Base-by-base conservation (phyloP, 257 asterid genomes). In the Gardenia jasminoides region DNA sequence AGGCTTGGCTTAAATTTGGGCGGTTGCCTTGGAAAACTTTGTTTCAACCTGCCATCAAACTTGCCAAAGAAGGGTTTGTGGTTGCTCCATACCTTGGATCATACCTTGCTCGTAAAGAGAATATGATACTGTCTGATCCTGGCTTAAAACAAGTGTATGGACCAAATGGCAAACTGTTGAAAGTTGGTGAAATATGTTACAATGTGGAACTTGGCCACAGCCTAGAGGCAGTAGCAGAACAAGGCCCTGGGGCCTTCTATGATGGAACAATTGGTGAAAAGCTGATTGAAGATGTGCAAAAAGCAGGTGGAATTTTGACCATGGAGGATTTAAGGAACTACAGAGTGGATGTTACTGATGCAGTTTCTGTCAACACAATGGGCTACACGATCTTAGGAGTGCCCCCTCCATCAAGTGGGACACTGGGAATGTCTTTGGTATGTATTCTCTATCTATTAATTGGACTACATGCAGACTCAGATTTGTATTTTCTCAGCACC, bases 371-470 rank as follows among this genome's bases (percentile, higher is more conserved):
- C 10, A 84, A 89, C 28, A 87, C 85, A 20, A 85, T 91, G 96
- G 99, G 98, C 12, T 92, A 88, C 82, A 82, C 87, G 48, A 92
- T 95, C 75, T 78, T 93, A 28, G 98, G 99, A 43, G 92, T 93
- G 99, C 97, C 98, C 36, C 98, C 97, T 48, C 99, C 99, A 15
- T 93, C 98, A 17, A 90, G 94, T 81, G 99, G 99, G 82, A 89
- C 95, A 0, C 81, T 93, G 0, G 99, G 97, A 19, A 84, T 95
- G 68, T 85, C 99, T 77, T 86, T 95, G 94, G 99, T 93, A 79
- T 24, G 91, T 78, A 47, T 54, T 70, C 67, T 58, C 28, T 39
- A 56, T 28, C 56, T 74, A 39, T 56, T 1, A 20, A 28, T 64
- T 36, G 9, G 66, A 56, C 39, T 17, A n/a, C 33, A 26, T 0